Evolutionary conservation across 148 eudicot species (phyloP).

Genomic region (Vaccinium darrowii): DNA sequence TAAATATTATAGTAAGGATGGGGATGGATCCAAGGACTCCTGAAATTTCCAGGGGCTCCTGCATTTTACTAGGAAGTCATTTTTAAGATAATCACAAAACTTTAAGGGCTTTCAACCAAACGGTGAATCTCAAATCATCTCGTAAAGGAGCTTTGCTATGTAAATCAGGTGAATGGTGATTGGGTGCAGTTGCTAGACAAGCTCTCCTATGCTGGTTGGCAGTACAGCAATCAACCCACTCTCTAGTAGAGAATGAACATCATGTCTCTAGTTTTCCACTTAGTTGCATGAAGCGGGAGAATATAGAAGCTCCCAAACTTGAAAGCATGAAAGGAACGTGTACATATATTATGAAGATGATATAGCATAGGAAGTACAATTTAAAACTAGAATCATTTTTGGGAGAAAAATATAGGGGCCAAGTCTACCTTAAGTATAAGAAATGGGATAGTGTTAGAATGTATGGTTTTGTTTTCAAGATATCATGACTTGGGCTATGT

Average conservation of each 20-base stretch:
- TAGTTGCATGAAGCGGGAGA: too few species aligned
- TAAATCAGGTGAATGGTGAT: not conserved
- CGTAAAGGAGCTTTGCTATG: not conserved
- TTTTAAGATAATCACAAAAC: not conserved
- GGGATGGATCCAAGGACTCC: not conserved
- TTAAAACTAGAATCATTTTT: too few species aligned
- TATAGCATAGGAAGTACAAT: too few species aligned
- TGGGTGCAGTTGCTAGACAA: not conserved
- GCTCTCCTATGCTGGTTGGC: not conserved
- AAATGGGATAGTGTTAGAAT: too few species aligned
- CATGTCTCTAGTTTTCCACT: not conserved
- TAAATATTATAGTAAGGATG: not conserved
- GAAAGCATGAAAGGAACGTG: too few species aligned
- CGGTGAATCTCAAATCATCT: not conserved
- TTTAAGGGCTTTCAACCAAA: not conserved
- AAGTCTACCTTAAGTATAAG: too few species aligned
- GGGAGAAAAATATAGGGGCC: too few species aligned
- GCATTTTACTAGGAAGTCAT: not conserved
- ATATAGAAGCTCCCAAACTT: too few species aligned
- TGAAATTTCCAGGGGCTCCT: not conserved
- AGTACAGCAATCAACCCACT: not conserved
- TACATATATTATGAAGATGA: too few species aligned
- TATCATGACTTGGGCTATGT: too few species aligned
- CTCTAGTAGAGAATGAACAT: not conserved
- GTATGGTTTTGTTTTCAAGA: too few species aligned